Base-by-base conservation (phyloP, 345 rosid genomes). In the Populus euphratica region DNA sequence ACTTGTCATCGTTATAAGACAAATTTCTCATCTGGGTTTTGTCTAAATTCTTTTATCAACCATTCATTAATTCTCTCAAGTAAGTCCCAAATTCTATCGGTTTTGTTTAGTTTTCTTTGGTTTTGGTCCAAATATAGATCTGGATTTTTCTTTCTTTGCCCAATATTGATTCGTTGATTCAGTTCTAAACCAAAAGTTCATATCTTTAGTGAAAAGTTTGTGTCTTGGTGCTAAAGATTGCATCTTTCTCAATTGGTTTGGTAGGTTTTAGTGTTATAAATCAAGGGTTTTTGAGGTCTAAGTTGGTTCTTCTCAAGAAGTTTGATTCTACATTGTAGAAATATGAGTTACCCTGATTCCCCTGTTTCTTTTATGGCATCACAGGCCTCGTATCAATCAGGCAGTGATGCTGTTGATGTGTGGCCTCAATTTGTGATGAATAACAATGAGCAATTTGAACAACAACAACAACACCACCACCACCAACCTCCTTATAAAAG, bases 401-500 rank as follows among this genome's bases (percentile, higher is more conserved):
- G 82, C 70, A 81, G 83, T 78, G 91, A 89, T 76, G 88, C 88
- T 43, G 82, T 85, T 43, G 93, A 87, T 54, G 75, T 85, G 64
- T 94, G 91, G 92, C 88, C 91, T 81, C 93, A 90, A 47, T 86
- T 79, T 31, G 75, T 87, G 11, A 49, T 82, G 78, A 89, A 70
- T 77, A 79, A 75, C 38, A 87, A 69, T 74, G 84, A 88, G 17
- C 89, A 84, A 77, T 85, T 81, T 21, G 94, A 90, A 68, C 76
- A 79, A 56, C 82, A 75, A 1, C 62, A 33, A 33, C 36, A 88
- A 72, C 86, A 27, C 0, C 29, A 27, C 27, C 27, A n/a, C n/a
- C n/a, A 73, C 63, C 91, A 80, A 62, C 85, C 91, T 73, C 89
- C 94, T 18, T 76, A 82, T 17, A 95, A 93, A 82, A 89, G 92